Base-by-base conservation (phyloP, 768 basidiomycete species). In the Crucibulum laeve region DNA sequence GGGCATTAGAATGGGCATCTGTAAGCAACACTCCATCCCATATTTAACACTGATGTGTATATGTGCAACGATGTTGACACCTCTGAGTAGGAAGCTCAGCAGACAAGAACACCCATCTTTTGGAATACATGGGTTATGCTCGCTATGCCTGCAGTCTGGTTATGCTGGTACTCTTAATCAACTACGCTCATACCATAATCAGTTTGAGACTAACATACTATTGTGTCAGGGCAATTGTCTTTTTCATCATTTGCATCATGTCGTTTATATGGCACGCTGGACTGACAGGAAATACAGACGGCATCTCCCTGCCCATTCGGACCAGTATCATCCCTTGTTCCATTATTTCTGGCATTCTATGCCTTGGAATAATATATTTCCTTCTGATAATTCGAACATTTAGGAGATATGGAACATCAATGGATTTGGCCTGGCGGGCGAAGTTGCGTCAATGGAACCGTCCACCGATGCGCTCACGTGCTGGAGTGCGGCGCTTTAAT, bases 111-210 rank as follows among this genome's bases (percentile, higher is more conserved):
- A 0, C 42, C 44, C 1, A 58, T 62, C 5, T 63, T 55, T 52
- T 69, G 84, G 84, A 85, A 85, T 46, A 73, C 80, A 4, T 82
- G 81, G 80, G 74, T 84, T 1, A 45, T 84, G 11, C 65, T 84
- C 18, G 76, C 81, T 0, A 69, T 80, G 64, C 82, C 82, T 0
- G 74, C 70, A 0, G 50, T 80, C 8, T 84, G 79, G 77, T 69
- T 83, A 23, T 67, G 76, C 2, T 84, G 80, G 80, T 77, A 44
- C 17, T 50, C 30, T 11, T 30, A 40, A 14, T 28, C 13, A 19
- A 80, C 78, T 54, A 47, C n/a, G n/a, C n/a, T n/a, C n/a, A n/a
- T n/a, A n/a, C n/a, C n/a, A n/a, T n/a, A 13, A 73, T 77, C 44
- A 65, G 77, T 38, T 42, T 17, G 4, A 53, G 76, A 39, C 71